These are phyloP conservation scores for Coemansia sp. DNA, from an alignment of 371 early-diverging fungal species.

Conservation along the genomic window DNA sequence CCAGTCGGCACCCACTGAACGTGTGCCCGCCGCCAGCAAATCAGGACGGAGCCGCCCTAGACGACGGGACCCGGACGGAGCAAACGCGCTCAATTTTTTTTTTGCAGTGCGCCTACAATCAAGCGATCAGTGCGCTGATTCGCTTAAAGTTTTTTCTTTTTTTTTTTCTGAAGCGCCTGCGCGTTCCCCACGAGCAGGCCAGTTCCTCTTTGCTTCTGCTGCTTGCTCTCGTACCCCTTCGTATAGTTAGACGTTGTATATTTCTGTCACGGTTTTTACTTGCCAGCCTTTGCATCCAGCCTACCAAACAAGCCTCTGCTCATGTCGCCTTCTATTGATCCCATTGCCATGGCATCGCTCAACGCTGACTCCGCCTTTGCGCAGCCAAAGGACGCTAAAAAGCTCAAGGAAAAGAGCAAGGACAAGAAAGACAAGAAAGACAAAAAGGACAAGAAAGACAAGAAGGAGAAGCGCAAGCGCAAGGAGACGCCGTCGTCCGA, in stretches of 20 bases:
- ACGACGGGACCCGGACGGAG: too few relatives aligned
- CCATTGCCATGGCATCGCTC: constrained; percentile 16
- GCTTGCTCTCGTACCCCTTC: not conserved
- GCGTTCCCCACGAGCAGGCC: not conserved
- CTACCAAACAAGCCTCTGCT: not conserved
- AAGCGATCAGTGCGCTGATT: not conserved
- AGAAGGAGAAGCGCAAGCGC: constrained; percentile 45
- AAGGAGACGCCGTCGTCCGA: constrained; percentile 22
- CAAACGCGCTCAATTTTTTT: not conserved
- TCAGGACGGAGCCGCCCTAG: too few relatives aligned
- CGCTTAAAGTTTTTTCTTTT: constrained; percentile 7
- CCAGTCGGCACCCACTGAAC: too few relatives aligned
- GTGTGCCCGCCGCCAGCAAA: too few relatives aligned
- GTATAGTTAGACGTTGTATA: not conserved
- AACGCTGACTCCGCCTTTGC: constrained; percentile 1
- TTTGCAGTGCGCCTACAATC: not conserved
- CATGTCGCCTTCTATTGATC: constrained; percentile 44
- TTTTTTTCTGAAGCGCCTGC: constrained; percentile 1
- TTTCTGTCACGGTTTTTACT: constrained; percentile 1
- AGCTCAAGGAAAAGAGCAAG: constrained; percentile 51
- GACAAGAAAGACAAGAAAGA: constrained; percentile 51
- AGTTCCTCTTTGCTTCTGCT: not conserved
- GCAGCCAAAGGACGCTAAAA: constrained; percentile 26
- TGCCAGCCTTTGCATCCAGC: not conserved
- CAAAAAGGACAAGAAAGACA: constrained; percentile 34